Evolutionary conservation across 768 basidiomycete species (phyloP).

Genomic region (Phanerochaete sordida): DNA sequence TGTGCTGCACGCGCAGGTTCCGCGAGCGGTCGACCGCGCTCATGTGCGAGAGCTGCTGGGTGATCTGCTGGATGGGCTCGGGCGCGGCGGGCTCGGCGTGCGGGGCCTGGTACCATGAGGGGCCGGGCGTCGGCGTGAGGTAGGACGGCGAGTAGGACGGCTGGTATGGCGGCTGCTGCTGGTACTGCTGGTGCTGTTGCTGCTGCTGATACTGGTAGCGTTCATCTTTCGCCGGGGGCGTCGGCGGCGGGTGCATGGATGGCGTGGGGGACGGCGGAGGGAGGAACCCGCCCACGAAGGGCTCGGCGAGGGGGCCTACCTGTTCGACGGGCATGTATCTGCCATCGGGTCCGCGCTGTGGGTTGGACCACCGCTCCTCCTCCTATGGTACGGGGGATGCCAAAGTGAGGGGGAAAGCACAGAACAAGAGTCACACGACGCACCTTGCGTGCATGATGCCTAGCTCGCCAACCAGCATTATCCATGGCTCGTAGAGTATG

Average conservation of each 20-base stretch:
- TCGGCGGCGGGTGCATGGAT: conserved; percentile 27
- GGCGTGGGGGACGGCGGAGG: conserved; percentile 30
- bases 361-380: conserved; percentile 20
- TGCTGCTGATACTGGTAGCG: not conserved
- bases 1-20: conserved; percentile 52
- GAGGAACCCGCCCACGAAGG: conserved; percentile 55
- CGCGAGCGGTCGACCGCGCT: conserved; percentile 65
- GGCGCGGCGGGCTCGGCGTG: conserved; percentile 8
- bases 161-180: not conserved
- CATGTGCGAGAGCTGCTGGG: conserved; percentile 45
- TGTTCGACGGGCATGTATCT: conserved; percentile 50
- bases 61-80: conserved; percentile 20
- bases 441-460: conserved; percentile 57
- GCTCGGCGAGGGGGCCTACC: conserved; percentile 59
- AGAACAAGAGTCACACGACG: conserved; percentile 15
- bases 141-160: not conserved
- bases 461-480: conserved; percentile 73
- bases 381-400: conserved; percentile 11
- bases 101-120: conserved; percentile 2
- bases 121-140: not conserved
- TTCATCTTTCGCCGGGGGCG: conserved; percentile 48
- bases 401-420: not conserved
- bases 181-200: conserved; percentile 4
- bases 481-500: conserved; percentile 52
- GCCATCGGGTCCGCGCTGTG: conserved; percentile 45